Conservation (phyloP, 306 rosid species). For the Acacia acuminata region DNA sequence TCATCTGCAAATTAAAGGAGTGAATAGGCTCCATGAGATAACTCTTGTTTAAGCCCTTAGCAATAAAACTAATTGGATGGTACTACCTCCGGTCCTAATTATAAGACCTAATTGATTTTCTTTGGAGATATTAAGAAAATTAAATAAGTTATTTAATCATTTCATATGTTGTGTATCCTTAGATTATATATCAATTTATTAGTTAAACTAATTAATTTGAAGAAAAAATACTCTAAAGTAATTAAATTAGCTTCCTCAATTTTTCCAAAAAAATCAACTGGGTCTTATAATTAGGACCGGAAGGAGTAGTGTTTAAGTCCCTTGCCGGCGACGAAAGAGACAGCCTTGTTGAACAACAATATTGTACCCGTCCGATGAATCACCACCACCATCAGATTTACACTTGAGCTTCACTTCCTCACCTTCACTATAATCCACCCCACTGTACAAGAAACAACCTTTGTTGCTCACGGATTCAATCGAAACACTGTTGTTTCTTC, state of each 20-base stretch:
- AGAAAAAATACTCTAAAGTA: no score
- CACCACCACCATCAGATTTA: neutral
- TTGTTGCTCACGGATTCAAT: slow-evolving; percentile 37
- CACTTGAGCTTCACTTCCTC: slow-evolving; percentile 22
- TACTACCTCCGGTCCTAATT: no score
- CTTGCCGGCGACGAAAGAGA: slow-evolving; percentile 41
- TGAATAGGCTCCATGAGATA: slow-evolving; percentile 48
- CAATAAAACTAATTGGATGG: slow-evolving; percentile 59
- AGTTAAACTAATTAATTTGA: no score
- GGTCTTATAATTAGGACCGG: no score
- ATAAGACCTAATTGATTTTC: no score
- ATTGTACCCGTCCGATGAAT: neutral
- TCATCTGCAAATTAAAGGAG: slow-evolving; percentile 45
- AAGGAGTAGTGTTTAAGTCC: slow-evolving; percentile 39
- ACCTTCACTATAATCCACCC: neutral
- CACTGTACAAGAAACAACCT: slow-evolving; percentile 40
- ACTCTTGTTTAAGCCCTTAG: slow-evolving; percentile 41
- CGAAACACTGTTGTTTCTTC: slow-evolving; percentile 34
- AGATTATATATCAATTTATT: no score
- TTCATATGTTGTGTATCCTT: no score
- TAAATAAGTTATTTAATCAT: no score
- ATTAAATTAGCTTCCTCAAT: no score
- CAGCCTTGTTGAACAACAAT: slow-evolving; percentile 30
- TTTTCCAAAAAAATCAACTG: no score
- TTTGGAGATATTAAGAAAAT: no score